These are phyloP conservation scores for Penicillium expansum DNA, from an alignment of 2,329 filamentous ascomycete species.

Conservation along the genomic window DNA sequence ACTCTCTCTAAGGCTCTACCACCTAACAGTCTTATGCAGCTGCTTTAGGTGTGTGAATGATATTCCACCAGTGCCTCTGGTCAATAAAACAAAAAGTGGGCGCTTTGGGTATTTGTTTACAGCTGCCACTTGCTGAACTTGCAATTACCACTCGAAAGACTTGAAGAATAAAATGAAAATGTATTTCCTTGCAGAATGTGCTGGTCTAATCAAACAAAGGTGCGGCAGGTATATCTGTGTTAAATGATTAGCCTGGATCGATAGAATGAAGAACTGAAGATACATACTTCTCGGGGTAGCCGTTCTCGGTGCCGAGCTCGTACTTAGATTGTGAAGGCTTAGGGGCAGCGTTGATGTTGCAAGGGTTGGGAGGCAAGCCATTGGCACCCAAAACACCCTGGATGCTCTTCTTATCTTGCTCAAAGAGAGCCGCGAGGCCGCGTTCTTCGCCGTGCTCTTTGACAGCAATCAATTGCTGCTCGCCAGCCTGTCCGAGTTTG, in stretches of 20 bases:
- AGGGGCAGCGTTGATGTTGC: conserved; percentile 57
- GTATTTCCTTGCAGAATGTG: conserved; percentile 3
- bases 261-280: conserved; percentile 19
- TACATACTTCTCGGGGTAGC: conserved; percentile 69
- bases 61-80: not conserved
- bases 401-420: conserved; percentile 58
- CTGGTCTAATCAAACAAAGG: conserved; percentile 39
- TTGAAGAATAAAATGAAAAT: not conserved
- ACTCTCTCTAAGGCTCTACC: not conserved
- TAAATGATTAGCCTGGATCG: conserved; percentile 15
- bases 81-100: not conserved
- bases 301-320: conserved; percentile 63
- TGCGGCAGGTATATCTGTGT: conserved; percentile 47
- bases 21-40: not conserved
- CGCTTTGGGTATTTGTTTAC: not conserved
- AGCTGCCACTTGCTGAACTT: not conserved
- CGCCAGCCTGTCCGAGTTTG: conserved; percentile 72
- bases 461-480: conserved; percentile 70
- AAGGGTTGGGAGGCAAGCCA: conserved; percentile 83
- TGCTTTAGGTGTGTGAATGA: not conserved
- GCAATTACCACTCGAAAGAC: not conserved
- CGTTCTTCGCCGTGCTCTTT: conserved; percentile 70
- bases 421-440: conserved; percentile 70
- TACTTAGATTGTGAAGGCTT: conserved; percentile 51
- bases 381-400: conserved; percentile 66